Evolutionary conservation across 148 eudicot species (phyloP).

Genomic region (Fagopyrum tataricum): DNA sequence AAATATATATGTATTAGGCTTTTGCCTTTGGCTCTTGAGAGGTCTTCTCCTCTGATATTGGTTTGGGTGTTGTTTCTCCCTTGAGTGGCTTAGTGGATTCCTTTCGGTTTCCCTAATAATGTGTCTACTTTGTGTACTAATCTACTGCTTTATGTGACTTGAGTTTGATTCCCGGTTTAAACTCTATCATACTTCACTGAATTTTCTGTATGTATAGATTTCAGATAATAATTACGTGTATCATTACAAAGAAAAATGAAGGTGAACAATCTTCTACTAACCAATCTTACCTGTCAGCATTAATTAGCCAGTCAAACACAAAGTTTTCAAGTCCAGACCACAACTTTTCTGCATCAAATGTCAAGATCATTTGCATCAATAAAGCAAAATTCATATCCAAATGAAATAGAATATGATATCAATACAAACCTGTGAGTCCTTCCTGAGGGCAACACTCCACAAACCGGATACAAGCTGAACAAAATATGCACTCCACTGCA

Average conservation of each 20-base stretch:
- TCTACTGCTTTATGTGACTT: no score
- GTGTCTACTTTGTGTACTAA: no score
- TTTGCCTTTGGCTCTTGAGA: no score
- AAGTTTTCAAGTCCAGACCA: constrained; percentile 98
- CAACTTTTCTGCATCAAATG: constrained; percentile 65
- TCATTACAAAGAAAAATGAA: constrained; percentile 2
- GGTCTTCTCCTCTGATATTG: no score
- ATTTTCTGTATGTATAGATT: background rate
- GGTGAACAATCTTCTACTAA: background rate
- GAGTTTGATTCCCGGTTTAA: no score
- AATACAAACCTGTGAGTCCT: constrained; percentile 84
- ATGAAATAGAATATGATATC: constrained; percentile 1
- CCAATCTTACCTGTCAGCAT: constrained; percentile 86
- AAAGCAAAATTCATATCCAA: background rate
- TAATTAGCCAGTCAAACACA: constrained; percentile 97
- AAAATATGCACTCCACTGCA: constrained; percentile 99
- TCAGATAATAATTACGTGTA: background rate
- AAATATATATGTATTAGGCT: no score
- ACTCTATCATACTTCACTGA: no score
- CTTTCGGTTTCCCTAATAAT: no score
- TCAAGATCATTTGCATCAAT: background rate
- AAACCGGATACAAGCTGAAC: constrained; percentile 99
- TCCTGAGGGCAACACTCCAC: constrained; percentile 98
- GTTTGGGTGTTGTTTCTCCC: no score
- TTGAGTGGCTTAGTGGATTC: no score